A percentile compares a stretch with the other conserved stretches of the same genome.
phyloP scores from a whole-genome alignment of 2,329 filamentous ascomycete species.

The Epichloe coenophiala region DNA sequence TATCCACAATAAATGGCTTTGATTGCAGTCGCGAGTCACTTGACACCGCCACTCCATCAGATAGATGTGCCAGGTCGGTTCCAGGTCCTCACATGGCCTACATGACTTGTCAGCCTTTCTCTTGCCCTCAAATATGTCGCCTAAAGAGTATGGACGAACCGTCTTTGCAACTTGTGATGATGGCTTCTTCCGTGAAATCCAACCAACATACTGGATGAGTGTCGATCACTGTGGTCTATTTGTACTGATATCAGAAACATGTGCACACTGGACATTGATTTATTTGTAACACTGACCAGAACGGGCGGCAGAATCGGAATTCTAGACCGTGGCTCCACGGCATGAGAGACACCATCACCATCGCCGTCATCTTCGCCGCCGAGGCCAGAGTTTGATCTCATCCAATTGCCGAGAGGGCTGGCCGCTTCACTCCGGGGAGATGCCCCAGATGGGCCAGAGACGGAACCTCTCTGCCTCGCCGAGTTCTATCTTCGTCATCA shows the following conservation, averaged over 20 bases:
- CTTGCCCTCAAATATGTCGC: neutral
- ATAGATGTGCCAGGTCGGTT: conserved; percentile 36
- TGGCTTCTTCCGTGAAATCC: conserved; percentile 85
- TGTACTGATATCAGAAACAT: neutral
- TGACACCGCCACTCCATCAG: neutral
- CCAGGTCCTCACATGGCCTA: conserved; percentile 67
- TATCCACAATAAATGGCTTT: neutral
- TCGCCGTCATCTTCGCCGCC: conserved; percentile 39
- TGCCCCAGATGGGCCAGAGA: conserved; percentile 34
- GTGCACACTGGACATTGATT: neutral
- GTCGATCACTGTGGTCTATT: conserved; percentile 67
- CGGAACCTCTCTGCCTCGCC: conserved; percentile 33
- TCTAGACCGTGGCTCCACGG: conserved; percentile 70
- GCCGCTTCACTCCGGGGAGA: conserved; percentile 47
- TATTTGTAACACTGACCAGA: conserved; percentile 45
- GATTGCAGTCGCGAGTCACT: neutral
- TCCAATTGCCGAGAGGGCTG: conserved; percentile 40
- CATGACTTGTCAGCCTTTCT: conserved; percentile 9
- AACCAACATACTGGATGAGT: conserved; percentile 80
- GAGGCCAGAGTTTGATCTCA: conserved; percentile 59
- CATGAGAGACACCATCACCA: conserved; percentile 49
- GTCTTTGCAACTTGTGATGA: conserved; percentile 82
- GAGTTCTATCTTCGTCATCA: conserved; percentile 7
- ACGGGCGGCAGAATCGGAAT: conserved; percentile 85
- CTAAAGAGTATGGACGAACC: conserved; percentile 41